Conservation (phyloP, 2,329 filamentous ascomycete species). For the Epichloe uncinata region DNA sequence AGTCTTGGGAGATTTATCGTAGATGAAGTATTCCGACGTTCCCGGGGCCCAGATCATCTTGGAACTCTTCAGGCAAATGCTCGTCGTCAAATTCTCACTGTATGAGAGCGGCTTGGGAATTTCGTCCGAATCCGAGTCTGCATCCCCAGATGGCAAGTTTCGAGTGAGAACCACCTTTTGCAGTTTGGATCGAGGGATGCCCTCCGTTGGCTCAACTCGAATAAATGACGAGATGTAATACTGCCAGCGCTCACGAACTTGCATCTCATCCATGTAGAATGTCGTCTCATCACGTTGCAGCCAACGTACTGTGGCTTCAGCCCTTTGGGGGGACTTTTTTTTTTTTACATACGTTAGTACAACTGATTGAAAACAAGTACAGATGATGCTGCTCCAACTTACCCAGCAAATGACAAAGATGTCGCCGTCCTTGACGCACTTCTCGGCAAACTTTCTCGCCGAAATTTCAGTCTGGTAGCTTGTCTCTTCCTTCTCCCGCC, state of each 20-base stretch:
- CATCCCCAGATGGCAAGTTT: constrained; percentile 51
- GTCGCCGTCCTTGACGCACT: constrained; percentile 83
- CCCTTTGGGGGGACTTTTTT: constrained; percentile 50
- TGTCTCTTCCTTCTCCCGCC: constrained; percentile 69
- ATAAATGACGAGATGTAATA: constrained; percentile 93
- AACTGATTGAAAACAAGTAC: background rate
- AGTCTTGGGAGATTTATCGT: constrained; percentile 54
- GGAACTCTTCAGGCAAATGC: constrained; percentile 65
- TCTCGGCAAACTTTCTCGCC: constrained; percentile 83
- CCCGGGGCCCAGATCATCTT: constrained; percentile 65
- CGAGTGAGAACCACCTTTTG: constrained; percentile 57
- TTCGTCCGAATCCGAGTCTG: constrained; percentile 49
- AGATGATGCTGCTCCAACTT: constrained; percentile 30
- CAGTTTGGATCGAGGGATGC: constrained; percentile 50
- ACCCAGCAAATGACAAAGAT: constrained; percentile 86
- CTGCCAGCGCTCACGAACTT: constrained; percentile 73
- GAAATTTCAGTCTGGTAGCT: constrained; percentile 84
- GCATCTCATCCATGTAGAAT: constrained; percentile 80
- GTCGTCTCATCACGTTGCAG: constrained; percentile 57
- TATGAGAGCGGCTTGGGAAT: constrained; percentile 48
- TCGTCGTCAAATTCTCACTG: constrained; percentile 55
- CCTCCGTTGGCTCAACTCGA: constrained; percentile 77
- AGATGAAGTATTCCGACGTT: constrained; percentile 59
- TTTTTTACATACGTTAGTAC: constrained; percentile 18
- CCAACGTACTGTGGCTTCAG: constrained; percentile 60